Conservation (phyloP, 2,329 filamentous ascomycete genomes). For the Fusarium lyarnte region DNA sequence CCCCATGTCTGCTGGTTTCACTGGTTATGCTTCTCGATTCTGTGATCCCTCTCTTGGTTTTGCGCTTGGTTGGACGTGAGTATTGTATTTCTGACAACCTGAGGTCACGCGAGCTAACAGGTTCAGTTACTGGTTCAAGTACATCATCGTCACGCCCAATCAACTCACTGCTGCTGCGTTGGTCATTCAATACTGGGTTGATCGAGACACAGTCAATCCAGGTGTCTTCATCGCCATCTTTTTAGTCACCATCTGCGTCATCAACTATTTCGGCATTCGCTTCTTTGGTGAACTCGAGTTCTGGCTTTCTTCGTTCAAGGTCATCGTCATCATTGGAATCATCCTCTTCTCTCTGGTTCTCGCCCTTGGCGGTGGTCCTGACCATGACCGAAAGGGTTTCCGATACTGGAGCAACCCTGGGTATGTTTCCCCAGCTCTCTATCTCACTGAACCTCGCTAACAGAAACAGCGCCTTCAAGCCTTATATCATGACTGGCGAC, state of each 20-base stretch:
- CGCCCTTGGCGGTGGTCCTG: constrained; percentile 71
- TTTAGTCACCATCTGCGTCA: constrained; percentile 67
- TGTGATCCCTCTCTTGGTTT: constrained; percentile 85
- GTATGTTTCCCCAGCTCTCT: constrained; percentile 12
- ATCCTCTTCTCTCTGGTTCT: constrained; percentile 73
- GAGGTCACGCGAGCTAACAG: constrained; percentile 12
- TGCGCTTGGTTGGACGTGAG: constrained; percentile 76
- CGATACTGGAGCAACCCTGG: constrained; percentile 71
- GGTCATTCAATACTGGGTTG: constrained; percentile 82
- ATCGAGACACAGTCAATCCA: constrained; percentile 72
- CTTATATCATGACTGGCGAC: constrained; percentile 41
- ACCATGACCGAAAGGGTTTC: constrained; percentile 70
- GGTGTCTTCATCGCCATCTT: constrained; percentile 83
- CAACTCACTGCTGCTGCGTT: constrained; percentile 83
- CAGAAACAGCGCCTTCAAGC: constrained; percentile 49
- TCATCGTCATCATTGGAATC: constrained; percentile 71
- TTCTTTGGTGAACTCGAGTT: constrained; percentile 75
- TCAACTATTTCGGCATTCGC: constrained; percentile 75
- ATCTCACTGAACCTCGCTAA: not conserved
- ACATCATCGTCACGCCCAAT: constrained; percentile 87
- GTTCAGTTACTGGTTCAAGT: constrained; percentile 73
- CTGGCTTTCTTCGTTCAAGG: constrained; percentile 73
- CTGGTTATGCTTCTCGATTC: constrained; percentile 82
- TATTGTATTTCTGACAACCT: constrained; percentile 19
- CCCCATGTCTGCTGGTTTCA: constrained; percentile 80